Evolutionary conservation across 2,329 filamentous ascomycete species (phyloP).

Genomic region (Botrytis porri): DNA sequence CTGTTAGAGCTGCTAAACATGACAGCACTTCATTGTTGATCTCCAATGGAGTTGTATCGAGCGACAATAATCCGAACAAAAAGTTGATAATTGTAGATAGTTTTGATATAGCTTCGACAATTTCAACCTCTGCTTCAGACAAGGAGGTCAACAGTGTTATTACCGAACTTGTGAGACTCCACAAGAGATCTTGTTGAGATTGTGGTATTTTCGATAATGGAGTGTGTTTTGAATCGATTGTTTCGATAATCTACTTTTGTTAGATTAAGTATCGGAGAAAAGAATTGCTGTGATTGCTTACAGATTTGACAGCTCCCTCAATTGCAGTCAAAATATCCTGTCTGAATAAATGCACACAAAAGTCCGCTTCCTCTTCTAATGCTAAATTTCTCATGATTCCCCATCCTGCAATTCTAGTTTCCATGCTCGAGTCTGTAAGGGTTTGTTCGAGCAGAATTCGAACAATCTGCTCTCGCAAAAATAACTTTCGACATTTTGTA

Average conservation of each 20-base stretch:
- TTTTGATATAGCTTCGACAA: slow-evolving; percentile 52
- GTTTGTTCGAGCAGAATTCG: slow-evolving; percentile 61
- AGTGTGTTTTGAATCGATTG: slow-evolving; percentile 38
- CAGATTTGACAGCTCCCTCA: slow-evolving; percentile 52
- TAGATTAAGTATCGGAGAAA: slow-evolving; percentile 13
- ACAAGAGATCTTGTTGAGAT: slow-evolving; percentile 52
- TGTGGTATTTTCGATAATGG: slow-evolving; percentile 50
- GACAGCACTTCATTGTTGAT: slow-evolving; percentile 47
- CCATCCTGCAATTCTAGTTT: slow-evolving; percentile 66
- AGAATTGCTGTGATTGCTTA: slow-evolving; percentile 38
- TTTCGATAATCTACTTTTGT: slow-evolving; percentile 34
- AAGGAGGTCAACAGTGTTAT: slow-evolving; percentile 52
- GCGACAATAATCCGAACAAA: slow-evolving; percentile 51
- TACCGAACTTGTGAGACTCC: slow-evolving; percentile 54
- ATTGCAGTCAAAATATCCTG: slow-evolving; percentile 60
- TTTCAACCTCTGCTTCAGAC: slow-evolving; percentile 59
- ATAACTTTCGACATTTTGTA: slow-evolving; percentile 58
- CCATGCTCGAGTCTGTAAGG: slow-evolving; percentile 59
- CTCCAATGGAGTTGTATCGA: slow-evolving; percentile 41
- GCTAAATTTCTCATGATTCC: slow-evolving; percentile 60
- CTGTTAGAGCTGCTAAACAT: slow-evolving; percentile 56
- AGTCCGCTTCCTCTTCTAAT: slow-evolving; percentile 63
- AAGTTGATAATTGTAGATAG: slow-evolving; percentile 51
- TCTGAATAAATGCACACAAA: slow-evolving; percentile 63
- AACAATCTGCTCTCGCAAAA: slow-evolving; percentile 65